These are phyloP conservation scores for Anaeromyces robustus DNA, from an alignment of 192 early-diverging fungal species.

Conservation along the genomic window DNA sequence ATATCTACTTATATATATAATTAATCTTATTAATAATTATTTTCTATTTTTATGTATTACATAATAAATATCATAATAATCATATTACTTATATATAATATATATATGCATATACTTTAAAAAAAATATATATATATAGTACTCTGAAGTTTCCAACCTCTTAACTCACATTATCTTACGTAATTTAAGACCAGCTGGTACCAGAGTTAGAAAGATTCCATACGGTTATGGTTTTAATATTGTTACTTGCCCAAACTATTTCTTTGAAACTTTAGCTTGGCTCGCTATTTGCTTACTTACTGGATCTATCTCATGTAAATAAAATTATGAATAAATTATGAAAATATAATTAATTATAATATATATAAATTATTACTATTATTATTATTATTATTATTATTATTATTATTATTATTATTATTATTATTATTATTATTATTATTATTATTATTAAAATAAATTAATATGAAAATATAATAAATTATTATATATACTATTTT, in stretches of 20 bases:
- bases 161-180: slow-evolving; percentile 72
- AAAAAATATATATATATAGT: slow-evolving; percentile 19
- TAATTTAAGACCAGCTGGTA: slow-evolving; percentile 79
- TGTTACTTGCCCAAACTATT: slow-evolving; percentile 86
- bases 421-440: no score
- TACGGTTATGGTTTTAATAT: slow-evolving; percentile 80
- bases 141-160: slow-evolving; percentile 72
- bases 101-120: no score
- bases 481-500: no score
- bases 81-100: no score
- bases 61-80: no score
- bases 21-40: no score
- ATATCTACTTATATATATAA: no score
- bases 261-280: slow-evolving; percentile 81
- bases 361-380: neutral
- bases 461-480: no score
- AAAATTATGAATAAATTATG: neutral
- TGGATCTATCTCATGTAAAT: slow-evolving; percentile 41
- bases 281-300: slow-evolving; percentile 53
- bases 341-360: slow-evolving; percentile 2
- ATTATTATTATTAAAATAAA: no score
- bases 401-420: slow-evolving; percentile 37
- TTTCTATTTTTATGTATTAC: no score
- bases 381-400: slow-evolving; percentile 4
- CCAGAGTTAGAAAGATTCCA: slow-evolving; percentile 70